Evolutionary conservation across 2,329 filamentous ascomycete genomes (phyloP).

Genomic region (Scorias spongiosa): DNA sequence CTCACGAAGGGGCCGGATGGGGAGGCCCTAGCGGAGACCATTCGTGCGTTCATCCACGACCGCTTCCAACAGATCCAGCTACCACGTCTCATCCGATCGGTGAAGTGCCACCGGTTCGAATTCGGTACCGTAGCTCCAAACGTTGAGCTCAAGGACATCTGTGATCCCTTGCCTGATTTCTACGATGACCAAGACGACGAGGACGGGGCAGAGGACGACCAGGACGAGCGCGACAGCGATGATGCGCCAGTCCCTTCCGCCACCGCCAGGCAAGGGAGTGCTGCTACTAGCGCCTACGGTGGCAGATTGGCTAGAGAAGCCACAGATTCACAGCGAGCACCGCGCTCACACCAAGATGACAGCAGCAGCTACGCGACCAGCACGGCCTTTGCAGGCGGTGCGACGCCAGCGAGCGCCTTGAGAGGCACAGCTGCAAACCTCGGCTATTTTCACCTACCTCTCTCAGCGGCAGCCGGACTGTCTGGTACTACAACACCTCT

Average conservation of each 20-base stretch:
- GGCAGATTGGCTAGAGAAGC: neutral
- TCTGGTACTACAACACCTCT: constrained; percentile 67
- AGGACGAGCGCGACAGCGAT: constrained; percentile 10
- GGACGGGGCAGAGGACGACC: constrained; percentile 35
- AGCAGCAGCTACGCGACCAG: neutral
- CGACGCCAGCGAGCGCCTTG: constrained; percentile 25
- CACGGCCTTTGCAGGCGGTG: constrained; percentile 33
- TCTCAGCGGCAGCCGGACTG: constrained; percentile 45
- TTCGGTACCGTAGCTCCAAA: constrained; percentile 73
- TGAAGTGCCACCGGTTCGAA: constrained; percentile 85
- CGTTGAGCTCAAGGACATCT: constrained; percentile 90
- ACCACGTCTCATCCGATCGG: constrained; percentile 91
- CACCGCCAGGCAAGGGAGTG: neutral
- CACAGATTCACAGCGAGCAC: constrained; percentile 30
- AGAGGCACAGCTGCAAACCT: constrained; percentile 57
- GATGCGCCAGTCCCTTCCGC: neutral
- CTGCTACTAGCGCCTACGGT: neutral
- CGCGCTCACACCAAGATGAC: constrained; percentile 10
- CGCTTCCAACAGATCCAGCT: constrained; percentile 87
- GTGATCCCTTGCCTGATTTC: constrained; percentile 88
- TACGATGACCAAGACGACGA: constrained; percentile 70
- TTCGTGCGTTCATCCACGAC: constrained; percentile 86
- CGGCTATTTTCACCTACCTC: constrained; percentile 68
- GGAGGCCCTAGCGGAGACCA: constrained; percentile 64
- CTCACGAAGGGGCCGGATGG: constrained; percentile 84